Evolutionary conservation across 2,329 filamentous ascomycete genomes (phyloP).

Genomic region (Penicillium sp.): DNA sequence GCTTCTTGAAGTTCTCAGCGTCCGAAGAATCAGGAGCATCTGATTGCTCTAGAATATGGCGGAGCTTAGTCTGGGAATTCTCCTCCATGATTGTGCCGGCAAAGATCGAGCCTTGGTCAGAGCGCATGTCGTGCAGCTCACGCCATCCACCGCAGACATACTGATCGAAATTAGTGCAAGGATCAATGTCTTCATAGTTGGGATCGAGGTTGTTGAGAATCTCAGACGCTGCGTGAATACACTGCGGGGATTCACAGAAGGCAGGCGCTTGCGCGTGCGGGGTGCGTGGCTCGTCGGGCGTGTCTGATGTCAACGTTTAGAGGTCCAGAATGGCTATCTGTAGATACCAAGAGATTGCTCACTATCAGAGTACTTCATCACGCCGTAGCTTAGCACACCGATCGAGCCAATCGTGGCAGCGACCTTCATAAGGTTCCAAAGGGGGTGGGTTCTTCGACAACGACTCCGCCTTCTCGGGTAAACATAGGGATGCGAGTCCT

Average conservation of each 20-base stretch:
- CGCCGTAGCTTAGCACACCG: constrained; percentile 7
- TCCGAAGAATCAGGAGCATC: constrained; percentile 32
- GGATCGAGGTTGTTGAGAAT: constrained; percentile 62
- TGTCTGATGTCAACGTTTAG: not conserved
- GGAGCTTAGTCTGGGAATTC: constrained; percentile 57
- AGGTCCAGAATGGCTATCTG: not conserved
- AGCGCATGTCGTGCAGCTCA: constrained; percentile 61
- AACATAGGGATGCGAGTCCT: constrained; percentile 1
- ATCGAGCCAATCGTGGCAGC: constrained; percentile 6
- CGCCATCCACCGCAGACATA: constrained; percentile 67
- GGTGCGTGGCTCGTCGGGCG: constrained; percentile 8
- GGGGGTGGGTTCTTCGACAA: constrained; percentile 6
- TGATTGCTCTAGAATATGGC: constrained; percentile 61
- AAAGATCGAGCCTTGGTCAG: constrained; percentile 61
- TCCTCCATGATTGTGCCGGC: constrained; percentile 62
- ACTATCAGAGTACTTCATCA: constrained; percentile 8
- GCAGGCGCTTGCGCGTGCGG: constrained; percentile 16
- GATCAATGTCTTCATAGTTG: constrained; percentile 61
- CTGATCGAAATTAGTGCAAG: constrained; percentile 67
- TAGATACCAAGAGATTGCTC: not conserved
- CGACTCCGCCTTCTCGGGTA: not conserved
- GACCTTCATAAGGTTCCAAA: constrained; percentile 7
- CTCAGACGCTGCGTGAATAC: constrained; percentile 62
- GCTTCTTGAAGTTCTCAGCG: constrained; percentile 59
- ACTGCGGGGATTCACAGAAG: constrained; percentile 58